These are phyloP conservation scores for Chenopodium berlandieri DNA, from an alignment of 148 eudicot species.

Conservation along the genomic window DNA sequence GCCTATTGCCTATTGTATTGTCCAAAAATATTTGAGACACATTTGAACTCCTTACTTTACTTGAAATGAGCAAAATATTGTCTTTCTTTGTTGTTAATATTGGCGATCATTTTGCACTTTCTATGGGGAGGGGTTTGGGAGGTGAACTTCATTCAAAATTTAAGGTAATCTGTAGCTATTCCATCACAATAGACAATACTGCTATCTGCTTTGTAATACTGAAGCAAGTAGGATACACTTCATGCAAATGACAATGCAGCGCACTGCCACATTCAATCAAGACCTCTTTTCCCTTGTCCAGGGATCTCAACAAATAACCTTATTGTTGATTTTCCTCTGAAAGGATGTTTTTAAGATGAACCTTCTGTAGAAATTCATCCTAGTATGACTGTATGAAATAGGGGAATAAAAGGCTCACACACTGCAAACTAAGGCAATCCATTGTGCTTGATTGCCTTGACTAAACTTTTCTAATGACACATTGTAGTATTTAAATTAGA, in stretches of 20 bases:
- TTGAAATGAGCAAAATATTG: not conserved
- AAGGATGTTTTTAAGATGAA: not conserved
- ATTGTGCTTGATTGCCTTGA: slow-evolving; percentile 5
- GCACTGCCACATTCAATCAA: not conserved
- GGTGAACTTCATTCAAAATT: not conserved
- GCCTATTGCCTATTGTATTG: not conserved
- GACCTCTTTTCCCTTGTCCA: not conserved
- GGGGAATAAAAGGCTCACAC: not conserved
- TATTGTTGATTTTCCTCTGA: not conserved
- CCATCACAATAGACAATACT: not conserved
- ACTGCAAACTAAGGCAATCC: not conserved
- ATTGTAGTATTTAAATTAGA: not conserved
- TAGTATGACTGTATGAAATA: not conserved
- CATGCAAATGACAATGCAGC: not conserved
- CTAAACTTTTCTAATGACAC: not conserved
- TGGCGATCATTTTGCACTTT: slow-evolving; percentile 1
- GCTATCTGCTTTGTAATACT: not conserved
- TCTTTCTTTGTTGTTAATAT: not conserved
- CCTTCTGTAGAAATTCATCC: slow-evolving; percentile 4
- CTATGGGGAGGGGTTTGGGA: not conserved
- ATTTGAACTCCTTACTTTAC: not conserved
- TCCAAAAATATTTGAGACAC: not conserved
- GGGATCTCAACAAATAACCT: not conserved
- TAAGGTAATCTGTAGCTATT: not conserved
- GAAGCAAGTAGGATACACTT: slow-evolving; percentile 14